Evolutionary conservation across 306 rosid genomes (phyloP), one percentile per base, ranked within the genome.

Genomic region (Luffa aegyptiaca): DNA sequence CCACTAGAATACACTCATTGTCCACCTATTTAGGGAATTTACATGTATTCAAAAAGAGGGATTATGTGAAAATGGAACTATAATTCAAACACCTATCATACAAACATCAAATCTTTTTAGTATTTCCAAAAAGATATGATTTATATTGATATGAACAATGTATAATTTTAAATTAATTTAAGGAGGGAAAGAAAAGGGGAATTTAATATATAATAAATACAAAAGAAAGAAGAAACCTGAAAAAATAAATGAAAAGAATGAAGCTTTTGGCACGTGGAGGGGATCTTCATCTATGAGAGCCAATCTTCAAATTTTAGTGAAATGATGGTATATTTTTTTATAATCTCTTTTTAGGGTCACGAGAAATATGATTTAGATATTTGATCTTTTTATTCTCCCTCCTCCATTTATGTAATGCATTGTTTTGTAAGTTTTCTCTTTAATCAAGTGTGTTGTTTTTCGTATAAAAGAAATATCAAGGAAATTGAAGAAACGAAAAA

Each of bases 201-300:
- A 45, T 70, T 70, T 45, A 20, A 45, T 70, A 45, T 70, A 70
- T 70, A 70, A 70, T 70, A 70, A 70, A 70, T 69, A 42, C 49
- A 39, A 18, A 69, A 69, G 31, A 66, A 66, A 33, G 44, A 63
- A 8, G 5, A 65, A 69, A 41, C 21, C 4, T 42, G 77, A 48
- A 13, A 65, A 26, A 72, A 12, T 11, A 68, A 68, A 68, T 18
- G 8, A 18, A 68, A 41, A 68, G 31, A 4, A 41, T 68, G 10
- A 71, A 70, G 13, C 55, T 44, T 71, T 71, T 45, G 57, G 76
- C 76, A 71, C 76, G 21, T 71, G 77, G 77, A 73, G 59, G 18
- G 58, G n/a, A 73, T 72, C 58, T 72, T 21, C n/a, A 48, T 72
- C 77, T 12, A 71, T 71, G 53, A 31, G 77, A 48, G 13, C 59